Conservation (phyloP, 2,329 filamentous ascomycete genomes). For the Whalleya microplaca region DNA sequence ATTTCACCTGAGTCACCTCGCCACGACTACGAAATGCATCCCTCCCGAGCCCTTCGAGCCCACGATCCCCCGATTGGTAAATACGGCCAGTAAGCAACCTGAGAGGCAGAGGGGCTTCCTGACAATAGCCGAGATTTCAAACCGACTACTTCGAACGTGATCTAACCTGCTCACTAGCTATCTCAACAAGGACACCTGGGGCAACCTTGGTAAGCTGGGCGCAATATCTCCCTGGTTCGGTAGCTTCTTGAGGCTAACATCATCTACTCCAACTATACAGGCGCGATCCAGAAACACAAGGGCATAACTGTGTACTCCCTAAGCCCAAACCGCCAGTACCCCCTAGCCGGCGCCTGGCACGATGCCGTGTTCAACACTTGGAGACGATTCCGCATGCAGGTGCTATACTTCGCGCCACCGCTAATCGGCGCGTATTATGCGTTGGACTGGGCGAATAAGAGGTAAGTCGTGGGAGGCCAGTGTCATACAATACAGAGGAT, state of each 20-base stretch:
- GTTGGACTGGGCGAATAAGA: slow-evolving; percentile 89
- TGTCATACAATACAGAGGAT: neutral
- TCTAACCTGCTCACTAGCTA: slow-evolving; percentile 12
- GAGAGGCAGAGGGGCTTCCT: too few species aligned
- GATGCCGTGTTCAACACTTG: slow-evolving; percentile 93
- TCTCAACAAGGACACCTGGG: slow-evolving; percentile 27
- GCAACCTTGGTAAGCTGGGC: slow-evolving; percentile 16
- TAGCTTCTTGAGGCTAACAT: slow-evolving; percentile 18
- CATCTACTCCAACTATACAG: slow-evolving; percentile 36
- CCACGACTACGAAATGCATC: slow-evolving; percentile 9
- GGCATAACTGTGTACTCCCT: slow-evolving; percentile 71
- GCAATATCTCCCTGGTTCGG: slow-evolving; percentile 8
- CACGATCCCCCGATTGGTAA: slow-evolving; percentile 18
- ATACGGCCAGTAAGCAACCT: slow-evolving; percentile 20
- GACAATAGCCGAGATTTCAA: neutral
- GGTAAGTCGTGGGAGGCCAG: slow-evolving; percentile 58
- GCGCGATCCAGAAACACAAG: slow-evolving; percentile 57
- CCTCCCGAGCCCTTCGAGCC: slow-evolving; percentile 18
- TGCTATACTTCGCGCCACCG: slow-evolving; percentile 84
- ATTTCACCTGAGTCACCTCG: neutral
- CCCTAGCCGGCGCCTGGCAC: slow-evolving; percentile 74
- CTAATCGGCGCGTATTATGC: slow-evolving; percentile 76
- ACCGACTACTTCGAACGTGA: neutral
- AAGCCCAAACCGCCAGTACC: slow-evolving; percentile 84
- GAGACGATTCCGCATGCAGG: slow-evolving; percentile 80